Conservation (phyloP, 2,329 filamentous ascomycete species). For the Ceratocystis diversiconidia region DNA sequence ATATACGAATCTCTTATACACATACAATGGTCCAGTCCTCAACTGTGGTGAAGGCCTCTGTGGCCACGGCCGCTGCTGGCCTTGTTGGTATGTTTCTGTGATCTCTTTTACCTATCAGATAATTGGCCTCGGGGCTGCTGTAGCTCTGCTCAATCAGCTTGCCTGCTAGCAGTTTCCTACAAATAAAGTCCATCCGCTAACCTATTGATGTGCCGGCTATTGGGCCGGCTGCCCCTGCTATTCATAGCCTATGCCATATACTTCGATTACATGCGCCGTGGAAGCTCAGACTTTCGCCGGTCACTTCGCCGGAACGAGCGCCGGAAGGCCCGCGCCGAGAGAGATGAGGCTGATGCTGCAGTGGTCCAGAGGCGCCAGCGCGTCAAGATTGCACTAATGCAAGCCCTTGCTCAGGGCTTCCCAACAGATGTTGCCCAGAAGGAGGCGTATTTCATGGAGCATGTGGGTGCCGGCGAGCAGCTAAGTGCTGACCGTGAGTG, state of each 20-base stretch:
- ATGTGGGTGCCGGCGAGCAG: conserved; percentile 77
- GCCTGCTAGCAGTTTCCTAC: background rate
- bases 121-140: conserved; percentile 1
- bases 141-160: background rate
- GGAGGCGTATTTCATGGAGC: conserved; percentile 92
- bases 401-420: conserved; percentile 83
- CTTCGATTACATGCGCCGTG: conserved; percentile 54
- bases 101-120: background rate
- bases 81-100: conserved; percentile 37
- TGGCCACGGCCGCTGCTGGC: conserved; percentile 46
- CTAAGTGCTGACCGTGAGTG: conserved; percentile 67
- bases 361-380: conserved; percentile 53
- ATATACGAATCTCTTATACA: background rate
- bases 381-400: conserved; percentile 62
- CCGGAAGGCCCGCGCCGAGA: conserved; percentile 53
- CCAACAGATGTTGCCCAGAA: conserved; percentile 81
- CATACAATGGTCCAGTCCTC: conserved; percentile 35
- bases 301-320: conserved; percentile 62
- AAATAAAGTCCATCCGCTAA: background rate
- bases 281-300: conserved; percentile 50
- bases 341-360: conserved; percentile 55
- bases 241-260: conserved; percentile 47
- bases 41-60: conserved; percentile 45
- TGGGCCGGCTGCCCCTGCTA: conserved; percentile 11
- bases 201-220: conserved; percentile 7